A percentile compares a stretch with the other conserved stretches of the same genome.
These are phyloP conservation scores for Mucor saturninus DNA, from an alignment of 371 early-diverging fungal species.

Conservation along the genomic window DNA sequence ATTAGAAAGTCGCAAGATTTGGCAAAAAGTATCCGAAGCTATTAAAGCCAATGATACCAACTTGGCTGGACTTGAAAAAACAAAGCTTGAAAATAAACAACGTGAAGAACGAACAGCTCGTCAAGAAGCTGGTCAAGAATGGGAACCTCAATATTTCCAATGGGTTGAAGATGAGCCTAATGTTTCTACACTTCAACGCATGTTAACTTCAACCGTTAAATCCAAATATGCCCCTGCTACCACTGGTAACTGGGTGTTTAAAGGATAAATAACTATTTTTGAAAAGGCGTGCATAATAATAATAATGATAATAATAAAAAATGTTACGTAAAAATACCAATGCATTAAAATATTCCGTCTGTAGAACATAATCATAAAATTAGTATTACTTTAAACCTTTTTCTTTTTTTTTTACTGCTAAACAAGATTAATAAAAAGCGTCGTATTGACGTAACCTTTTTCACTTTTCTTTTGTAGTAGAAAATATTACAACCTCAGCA, in stretches of 20 bases:
- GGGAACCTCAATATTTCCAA: constrained; percentile 63
- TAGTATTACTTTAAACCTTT: too few relatives aligned
- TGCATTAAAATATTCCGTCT: too few relatives aligned
- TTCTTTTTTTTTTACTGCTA: too few relatives aligned
- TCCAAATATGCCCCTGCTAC: constrained; percentile 43
- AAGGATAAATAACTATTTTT: background rate
- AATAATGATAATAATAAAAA: background rate
- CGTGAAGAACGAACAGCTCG: constrained; percentile 61
- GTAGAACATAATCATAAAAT: too few relatives aligned
- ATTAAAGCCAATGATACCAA: constrained; percentile 68
- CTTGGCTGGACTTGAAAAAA: constrained; percentile 69
- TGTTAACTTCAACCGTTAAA: constrained; percentile 38
- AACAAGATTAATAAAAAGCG: too few relatives aligned
- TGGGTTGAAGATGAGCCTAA: constrained; percentile 59
- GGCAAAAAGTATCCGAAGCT: constrained; percentile 74
- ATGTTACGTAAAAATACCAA: too few relatives aligned
- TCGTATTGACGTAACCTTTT: too few relatives aligned
- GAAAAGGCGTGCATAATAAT: background rate
- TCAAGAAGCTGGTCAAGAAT: constrained; percentile 56
- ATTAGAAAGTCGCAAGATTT: constrained; percentile 71
- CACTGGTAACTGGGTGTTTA: constrained; percentile 50
- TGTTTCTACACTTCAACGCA: constrained; percentile 40
- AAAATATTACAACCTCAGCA: too few relatives aligned
- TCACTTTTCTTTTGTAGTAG: too few relatives aligned
- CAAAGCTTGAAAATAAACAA: constrained; percentile 74